Evolutionary conservation across 2,329 filamentous ascomycete species (phyloP).

Genomic region (Bipolaris victoriae): DNA sequence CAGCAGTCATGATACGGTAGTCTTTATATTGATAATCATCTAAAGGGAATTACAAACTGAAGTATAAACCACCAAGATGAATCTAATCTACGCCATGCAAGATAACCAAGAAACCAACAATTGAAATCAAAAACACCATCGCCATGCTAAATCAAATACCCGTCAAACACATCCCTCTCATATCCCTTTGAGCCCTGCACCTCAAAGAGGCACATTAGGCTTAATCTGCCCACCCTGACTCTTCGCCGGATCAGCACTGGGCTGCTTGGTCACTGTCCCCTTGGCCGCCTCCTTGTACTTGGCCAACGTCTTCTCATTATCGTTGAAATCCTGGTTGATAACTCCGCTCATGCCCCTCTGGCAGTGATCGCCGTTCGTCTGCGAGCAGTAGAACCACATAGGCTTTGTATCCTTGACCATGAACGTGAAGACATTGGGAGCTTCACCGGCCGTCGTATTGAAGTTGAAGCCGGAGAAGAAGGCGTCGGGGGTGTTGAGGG

Average conservation of each 20-base stretch:
- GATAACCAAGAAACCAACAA: background rate
- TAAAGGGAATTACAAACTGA: background rate
- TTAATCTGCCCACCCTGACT: constrained; percentile 33
- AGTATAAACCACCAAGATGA: background rate
- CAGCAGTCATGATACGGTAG: background rate
- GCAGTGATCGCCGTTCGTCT: constrained; percentile 68
- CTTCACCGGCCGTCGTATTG: constrained; percentile 48
- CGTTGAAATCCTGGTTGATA: constrained; percentile 61
- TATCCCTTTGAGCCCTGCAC: background rate
- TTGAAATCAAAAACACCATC: background rate
- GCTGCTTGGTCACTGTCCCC: constrained; percentile 30
- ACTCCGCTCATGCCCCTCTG: constrained; percentile 75
- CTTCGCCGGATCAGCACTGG: constrained; percentile 21
- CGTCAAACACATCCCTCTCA: too few relatives aligned
- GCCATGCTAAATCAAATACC: background rate
- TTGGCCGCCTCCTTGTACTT: constrained; percentile 38
- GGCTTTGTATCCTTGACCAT: constrained; percentile 70
- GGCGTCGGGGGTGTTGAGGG: constrained; percentile 58
- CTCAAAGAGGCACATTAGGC: constrained; percentile 34
- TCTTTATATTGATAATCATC: background rate
- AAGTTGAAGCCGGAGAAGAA: constrained; percentile 70
- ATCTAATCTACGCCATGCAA: background rate
- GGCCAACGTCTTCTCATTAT: constrained; percentile 30
- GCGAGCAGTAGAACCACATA: constrained; percentile 80
- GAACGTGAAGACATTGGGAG: constrained; percentile 65